Evolutionary conservation across 148 eudicot genomes (phyloP).

Genomic region (Diospyros kaki): DNA sequence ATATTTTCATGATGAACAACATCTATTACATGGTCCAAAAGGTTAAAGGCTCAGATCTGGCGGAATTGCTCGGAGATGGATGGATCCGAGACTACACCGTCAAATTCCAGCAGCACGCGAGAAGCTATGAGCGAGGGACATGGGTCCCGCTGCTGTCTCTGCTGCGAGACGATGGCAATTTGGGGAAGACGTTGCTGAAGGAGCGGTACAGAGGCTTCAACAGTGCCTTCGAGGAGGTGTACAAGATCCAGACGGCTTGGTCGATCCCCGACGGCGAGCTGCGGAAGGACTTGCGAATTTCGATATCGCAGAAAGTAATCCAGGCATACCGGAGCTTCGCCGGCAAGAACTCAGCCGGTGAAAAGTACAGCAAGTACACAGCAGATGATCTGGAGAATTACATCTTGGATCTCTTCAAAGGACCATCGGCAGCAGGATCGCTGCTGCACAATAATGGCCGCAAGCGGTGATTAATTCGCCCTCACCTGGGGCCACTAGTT

Average conservation of each 20-base stretch:
- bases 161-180: slow-evolving; percentile 45
- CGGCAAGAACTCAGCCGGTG: slow-evolving; percentile 26
- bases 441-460: slow-evolving; percentile 8
- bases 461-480: not conserved
- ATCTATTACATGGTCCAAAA: slow-evolving; percentile 63
- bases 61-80: slow-evolving; percentile 42
- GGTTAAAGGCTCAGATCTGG: slow-evolving; percentile 39
- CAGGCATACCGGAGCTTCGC: slow-evolving; percentile 61
- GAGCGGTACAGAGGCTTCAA: slow-evolving; percentile 52
- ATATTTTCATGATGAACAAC: slow-evolving; percentile 76
- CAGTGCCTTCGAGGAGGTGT: slow-evolving; percentile 61
- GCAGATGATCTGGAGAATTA: slow-evolving; percentile 51
- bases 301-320: slow-evolving; percentile 47
- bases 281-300: slow-evolving; percentile 53
- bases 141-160: slow-evolving; percentile 53
- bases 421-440: slow-evolving; percentile 34
- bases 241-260: slow-evolving; percentile 60
- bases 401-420: slow-evolving; percentile 64
- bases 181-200: slow-evolving; percentile 33
- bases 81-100: slow-evolving; percentile 51
- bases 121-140: slow-evolving; percentile 51
- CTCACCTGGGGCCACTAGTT: too few relatives aligned
- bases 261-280: slow-evolving; percentile 50
- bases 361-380: slow-evolving; percentile 61
- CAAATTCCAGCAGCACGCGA: slow-evolving; percentile 54